A percentile compares a stretch with the other conserved stretches of the same genome.
These are phyloP conservation scores for Ananas comosus DNA, from an alignment of 176 grass and related monocot species.

Conservation along the genomic window DNA sequence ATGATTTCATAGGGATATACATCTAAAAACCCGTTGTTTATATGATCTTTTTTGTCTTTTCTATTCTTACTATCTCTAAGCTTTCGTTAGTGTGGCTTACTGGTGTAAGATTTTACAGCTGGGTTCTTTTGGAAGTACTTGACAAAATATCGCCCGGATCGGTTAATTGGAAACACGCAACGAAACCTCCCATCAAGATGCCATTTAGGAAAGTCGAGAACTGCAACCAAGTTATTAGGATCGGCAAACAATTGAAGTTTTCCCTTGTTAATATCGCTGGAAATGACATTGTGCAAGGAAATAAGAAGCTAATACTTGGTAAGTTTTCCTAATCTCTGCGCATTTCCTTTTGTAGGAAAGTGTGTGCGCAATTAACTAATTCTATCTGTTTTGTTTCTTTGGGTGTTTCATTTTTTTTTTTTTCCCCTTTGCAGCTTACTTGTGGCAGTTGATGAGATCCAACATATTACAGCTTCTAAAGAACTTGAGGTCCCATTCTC, in stretches of 20 bases:
- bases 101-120: slow-evolving; percentile 38
- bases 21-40: too few relatives aligned
- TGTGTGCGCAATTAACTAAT: not conserved
- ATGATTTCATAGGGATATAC: too few relatives aligned
- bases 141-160: slow-evolving; percentile 88
- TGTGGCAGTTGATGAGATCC: slow-evolving; percentile 99
- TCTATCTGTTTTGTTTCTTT: slow-evolving; percentile 6
- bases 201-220: slow-evolving; percentile 98
- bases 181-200: slow-evolving; percentile 90
- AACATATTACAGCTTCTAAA: slow-evolving; percentile 92
- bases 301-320: slow-evolving; percentile 97
- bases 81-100: not conserved
- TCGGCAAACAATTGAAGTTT: slow-evolving; percentile 73
- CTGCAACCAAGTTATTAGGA: slow-evolving; percentile 90
- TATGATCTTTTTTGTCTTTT: too few relatives aligned
- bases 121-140: slow-evolving; percentile 97
- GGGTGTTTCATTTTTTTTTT: not conserved
- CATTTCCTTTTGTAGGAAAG: not conserved
- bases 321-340: slow-evolving; percentile 12
- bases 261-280: slow-evolving; percentile 93
- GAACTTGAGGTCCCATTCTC: slow-evolving; percentile 76
- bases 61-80: too few relatives aligned
- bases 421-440: slow-evolving; percentile 49
- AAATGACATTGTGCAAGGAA: slow-evolving; percentile 98
- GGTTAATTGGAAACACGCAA: slow-evolving; percentile 81